A percentile compares a stretch with the other conserved stretches of the same genome.
These are phyloP conservation scores for Medicago lupulina DNA, from an alignment of 306 rosid genomes.

Conservation along the genomic window DNA sequence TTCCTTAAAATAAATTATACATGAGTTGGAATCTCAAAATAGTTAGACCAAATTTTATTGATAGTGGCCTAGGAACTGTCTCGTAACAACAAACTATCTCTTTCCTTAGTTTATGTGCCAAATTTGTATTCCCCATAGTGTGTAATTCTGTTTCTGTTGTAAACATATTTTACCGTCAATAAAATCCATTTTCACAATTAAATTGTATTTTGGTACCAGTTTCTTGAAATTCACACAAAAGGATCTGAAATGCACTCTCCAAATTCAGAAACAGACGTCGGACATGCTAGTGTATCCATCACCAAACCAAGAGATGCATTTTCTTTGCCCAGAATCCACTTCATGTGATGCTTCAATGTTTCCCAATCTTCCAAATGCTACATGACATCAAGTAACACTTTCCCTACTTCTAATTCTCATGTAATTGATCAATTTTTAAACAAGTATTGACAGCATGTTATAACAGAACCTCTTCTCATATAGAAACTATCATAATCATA, in stretches of 20 bases:
- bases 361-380: not conserved
- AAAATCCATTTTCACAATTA: not conserved
- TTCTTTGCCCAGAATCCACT: no score
- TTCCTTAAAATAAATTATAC: not conserved
- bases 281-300: no score
- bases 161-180: not conserved
- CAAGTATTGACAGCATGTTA: not conserved
- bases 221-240: no score
- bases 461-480: not conserved
- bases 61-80: not conserved
- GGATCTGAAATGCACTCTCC: no score
- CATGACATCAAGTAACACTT: not conserved
- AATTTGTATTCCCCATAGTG: not conserved
- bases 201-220: not conserved
- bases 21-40: not conserved
- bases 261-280: no score
- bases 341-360: no score
- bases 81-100: not conserved
- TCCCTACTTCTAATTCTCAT: not conserved
- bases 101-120: not conserved
- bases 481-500: not conserved
- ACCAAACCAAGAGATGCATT: no score
- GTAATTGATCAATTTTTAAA: not conserved
- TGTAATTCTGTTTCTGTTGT: not conserved
- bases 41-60: not conserved